Conservation (phyloP, 148 eudicot genomes). For the Fagopyrum homotropicum region DNA sequence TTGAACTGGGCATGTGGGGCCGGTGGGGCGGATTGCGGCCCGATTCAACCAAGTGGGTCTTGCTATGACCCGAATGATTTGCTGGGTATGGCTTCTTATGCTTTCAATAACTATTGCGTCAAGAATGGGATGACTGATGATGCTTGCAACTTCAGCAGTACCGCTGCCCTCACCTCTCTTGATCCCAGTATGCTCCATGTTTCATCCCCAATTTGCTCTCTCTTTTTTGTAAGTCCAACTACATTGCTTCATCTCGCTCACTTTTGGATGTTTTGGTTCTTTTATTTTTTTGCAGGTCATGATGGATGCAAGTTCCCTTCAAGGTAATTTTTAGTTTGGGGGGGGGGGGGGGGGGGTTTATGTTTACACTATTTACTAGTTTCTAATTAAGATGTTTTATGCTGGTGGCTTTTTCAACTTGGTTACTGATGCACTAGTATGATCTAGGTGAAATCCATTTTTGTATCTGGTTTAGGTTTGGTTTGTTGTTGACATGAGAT, state of each 20-base stretch:
- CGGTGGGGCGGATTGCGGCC: constrained; percentile 65
- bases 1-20: constrained; percentile 85
- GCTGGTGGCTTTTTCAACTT: neutral
- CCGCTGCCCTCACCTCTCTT: constrained; percentile 71
- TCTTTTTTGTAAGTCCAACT: neutral
- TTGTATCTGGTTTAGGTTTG: neutral
- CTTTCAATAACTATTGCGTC: constrained; percentile 69
- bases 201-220: neutral
- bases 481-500: neutral
- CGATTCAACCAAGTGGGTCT: constrained; percentile 71
- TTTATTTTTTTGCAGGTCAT: neutral
- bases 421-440: neutral
- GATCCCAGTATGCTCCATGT: constrained; percentile 50
- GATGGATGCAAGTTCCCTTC: constrained; percentile 1
- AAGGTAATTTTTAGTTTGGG: neutral
- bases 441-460: neutral
- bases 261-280: neutral
- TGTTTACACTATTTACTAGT: neutral
- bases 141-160: constrained; percentile 51
- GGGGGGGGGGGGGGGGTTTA: too few species aligned
- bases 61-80: constrained; percentile 68
- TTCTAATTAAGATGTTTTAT: too few species aligned
- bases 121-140: constrained; percentile 61
- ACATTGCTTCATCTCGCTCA: neutral
- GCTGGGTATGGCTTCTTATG: constrained; percentile 65